These are phyloP conservation scores for Citrus sinensis DNA, from an alignment of 345 rosid species.

Conservation along the genomic window DVS_A1.0 CM039167.1:13091501-13092000, in stretches of 20 bases:
- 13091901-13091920: not conserved
- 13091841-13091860: not conserved
- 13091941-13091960: accelerated
- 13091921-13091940: not conserved
- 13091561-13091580: not conserved
- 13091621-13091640: not conserved
- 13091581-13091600: not conserved
- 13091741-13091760: not conserved
- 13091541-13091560: not conserved
- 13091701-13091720: not conserved
- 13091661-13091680: not conserved
- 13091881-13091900: not conserved
- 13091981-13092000: not conserved
- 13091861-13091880: not conserved
- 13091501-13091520: not conserved
- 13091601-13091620: not conserved
- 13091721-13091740: not conserved
- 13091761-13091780: not conserved
- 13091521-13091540: not conserved
- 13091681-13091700: not conserved
- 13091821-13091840: not conserved
- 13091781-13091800: not conserved
- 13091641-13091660: not conserved
- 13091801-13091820: not conserved
- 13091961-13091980: not conserved